Evolutionary conservation across 1,284 basidiomycete species (phyloP).

Genomic region (Cutaneotrichosporon daszewskae): DNA sequence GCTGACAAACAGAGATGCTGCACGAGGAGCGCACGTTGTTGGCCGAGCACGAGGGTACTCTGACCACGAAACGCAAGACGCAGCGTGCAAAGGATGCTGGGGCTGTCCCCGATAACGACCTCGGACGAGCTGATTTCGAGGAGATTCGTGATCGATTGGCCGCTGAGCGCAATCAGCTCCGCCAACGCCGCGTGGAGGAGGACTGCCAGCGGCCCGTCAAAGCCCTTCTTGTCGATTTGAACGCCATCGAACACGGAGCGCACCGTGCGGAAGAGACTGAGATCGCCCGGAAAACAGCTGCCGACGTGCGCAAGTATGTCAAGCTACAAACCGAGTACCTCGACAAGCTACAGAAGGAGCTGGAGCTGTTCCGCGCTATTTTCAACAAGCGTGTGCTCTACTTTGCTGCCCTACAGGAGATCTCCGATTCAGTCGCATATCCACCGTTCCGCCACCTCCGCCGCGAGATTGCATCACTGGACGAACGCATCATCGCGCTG

Average conservation of each 20-base stretch:
- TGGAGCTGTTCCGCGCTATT: slow-evolving; percentile 35
- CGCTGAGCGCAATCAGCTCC: slow-evolving; percentile 33
- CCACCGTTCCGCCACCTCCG: slow-evolving; percentile 23
- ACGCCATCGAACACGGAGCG: slow-evolving; percentile 10
- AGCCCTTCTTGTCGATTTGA: slow-evolving; percentile 34
- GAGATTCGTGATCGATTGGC: too few species aligned
- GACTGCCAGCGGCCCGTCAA: slow-evolving; percentile 38
- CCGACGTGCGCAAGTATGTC: slow-evolving; percentile 6
- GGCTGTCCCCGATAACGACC: slow-evolving; percentile 21
- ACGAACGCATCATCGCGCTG: slow-evolving; percentile 21
- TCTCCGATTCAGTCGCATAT: slow-evolving; percentile 41
- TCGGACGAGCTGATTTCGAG: slow-evolving; percentile 12
- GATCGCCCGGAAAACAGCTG: slow-evolving; percentile 4
- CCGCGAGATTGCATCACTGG: slow-evolving; percentile 21
- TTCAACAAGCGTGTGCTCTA: slow-evolving; percentile 43
- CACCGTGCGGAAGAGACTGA: slow-evolving; percentile 6
- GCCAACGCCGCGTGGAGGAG: slow-evolving; percentile 28
- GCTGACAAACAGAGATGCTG: slow-evolving; percentile 32
- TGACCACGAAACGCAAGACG: slow-evolving; percentile 33
- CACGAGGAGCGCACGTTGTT: slow-evolving; percentile 36
- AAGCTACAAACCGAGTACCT: slow-evolving; percentile 18
- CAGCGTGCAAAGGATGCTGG: slow-evolving; percentile 26
- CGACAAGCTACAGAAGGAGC: slow-evolving; percentile 39
- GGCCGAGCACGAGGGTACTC: slow-evolving; percentile 25
- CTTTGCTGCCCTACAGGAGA: slow-evolving; percentile 42